These are phyloP conservation scores for Pichia sp. DNA, from an alignment of 1,139 yeast species.

Conservation along the genomic window DNA sequence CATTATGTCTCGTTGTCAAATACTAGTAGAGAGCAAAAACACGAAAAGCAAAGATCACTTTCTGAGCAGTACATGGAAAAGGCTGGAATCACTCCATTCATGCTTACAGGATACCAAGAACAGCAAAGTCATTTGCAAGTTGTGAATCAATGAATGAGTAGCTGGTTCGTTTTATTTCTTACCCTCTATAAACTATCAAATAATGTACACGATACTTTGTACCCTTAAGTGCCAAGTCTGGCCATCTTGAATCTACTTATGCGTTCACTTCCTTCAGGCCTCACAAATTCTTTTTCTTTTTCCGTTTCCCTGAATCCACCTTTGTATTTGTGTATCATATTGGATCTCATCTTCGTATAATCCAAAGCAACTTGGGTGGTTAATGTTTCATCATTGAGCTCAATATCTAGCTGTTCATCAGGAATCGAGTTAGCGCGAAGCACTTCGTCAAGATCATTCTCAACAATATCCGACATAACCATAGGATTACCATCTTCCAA, in stretches of 20 bases:
- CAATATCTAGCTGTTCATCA: constrained; percentile 26
- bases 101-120: constrained; percentile 25
- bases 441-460: constrained; percentile 25
- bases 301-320: constrained; percentile 44
- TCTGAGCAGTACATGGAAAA: constrained; percentile 18
- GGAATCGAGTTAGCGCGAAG: constrained; percentile 9
- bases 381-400: constrained; percentile 31
- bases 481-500: constrained; percentile 34
- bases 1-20: not conserved
- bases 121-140: not conserved
- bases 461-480: constrained; percentile 34
- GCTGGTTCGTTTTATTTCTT: no score
- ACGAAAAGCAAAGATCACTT: constrained; percentile 11
- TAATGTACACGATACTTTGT: no score
- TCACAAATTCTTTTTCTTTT: constrained; percentile 55
- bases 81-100: constrained; percentile 22
- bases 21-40: not conserved
- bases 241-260: constrained; percentile 70
- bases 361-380: constrained; percentile 43
- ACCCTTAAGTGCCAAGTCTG: constrained; percentile 23
- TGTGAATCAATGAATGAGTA: not conserved
- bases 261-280: constrained; percentile 51
- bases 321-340: constrained; percentile 34
- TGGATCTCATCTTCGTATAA: constrained; percentile 52
- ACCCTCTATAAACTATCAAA: not conserved